Conservation (phyloP, 176 grass and related monocot species). For the Olyra latifolia region DNA sequence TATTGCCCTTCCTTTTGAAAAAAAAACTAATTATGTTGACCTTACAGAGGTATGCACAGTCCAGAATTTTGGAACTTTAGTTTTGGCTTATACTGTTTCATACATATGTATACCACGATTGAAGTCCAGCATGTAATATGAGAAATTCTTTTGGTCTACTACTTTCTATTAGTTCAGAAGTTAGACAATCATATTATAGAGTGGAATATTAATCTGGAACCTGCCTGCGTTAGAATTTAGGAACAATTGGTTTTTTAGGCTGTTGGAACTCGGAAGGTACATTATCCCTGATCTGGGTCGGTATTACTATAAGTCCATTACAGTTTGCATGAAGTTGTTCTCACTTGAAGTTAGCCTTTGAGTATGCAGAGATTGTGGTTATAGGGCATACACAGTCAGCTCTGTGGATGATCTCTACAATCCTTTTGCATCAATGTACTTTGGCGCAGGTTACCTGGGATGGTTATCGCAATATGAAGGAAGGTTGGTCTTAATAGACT, state of each 20-base stretch:
- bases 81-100: background rate
- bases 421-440: constrained; percentile 99
- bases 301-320: background rate
- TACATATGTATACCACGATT: background rate
- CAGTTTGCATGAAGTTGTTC: background rate
- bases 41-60: background rate
- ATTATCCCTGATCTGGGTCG: background rate
- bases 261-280: background rate
- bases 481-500: constrained; percentile 52
- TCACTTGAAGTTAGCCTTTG: constrained; percentile 20
- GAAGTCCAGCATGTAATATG: background rate
- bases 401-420: constrained; percentile 95
- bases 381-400: constrained; percentile 62
- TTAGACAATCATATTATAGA: constrained; percentile 4
- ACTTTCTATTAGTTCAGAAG: constrained; percentile 4
- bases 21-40: background rate
- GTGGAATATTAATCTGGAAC: constrained; percentile 18
- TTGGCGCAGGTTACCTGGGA: constrained; percentile 73
- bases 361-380: constrained; percentile 64
- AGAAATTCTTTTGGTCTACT: background rate
- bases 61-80: background rate
- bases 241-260: background rate
- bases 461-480: constrained; percentile 86
- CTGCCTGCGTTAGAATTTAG: background rate
- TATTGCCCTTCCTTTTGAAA: background rate